These are phyloP conservation scores for Karstenula rhodostoma DNA, from an alignment of 2,329 filamentous ascomycete genomes.

Conservation along the genomic window DNA sequence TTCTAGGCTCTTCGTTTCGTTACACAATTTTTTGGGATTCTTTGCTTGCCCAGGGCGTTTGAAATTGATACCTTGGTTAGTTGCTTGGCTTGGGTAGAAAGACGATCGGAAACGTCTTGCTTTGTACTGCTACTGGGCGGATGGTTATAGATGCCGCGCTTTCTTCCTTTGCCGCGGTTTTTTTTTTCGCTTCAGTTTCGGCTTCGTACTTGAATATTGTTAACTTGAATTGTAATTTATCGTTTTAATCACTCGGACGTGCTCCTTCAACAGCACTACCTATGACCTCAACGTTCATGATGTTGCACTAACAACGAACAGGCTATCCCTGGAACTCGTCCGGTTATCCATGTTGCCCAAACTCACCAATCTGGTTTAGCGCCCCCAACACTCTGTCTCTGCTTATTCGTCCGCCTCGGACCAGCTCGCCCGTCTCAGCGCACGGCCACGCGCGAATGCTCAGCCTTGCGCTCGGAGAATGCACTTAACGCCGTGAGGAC, in stretches of 20 bases:
- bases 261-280: too few species aligned
- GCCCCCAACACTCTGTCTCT: not conserved
- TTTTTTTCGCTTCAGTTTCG: not conserved
- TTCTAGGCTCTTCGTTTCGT: conserved; percentile 11
- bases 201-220: not conserved
- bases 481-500: not conserved
- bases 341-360: too few species aligned
- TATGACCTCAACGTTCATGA: too few species aligned
- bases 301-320: too few species aligned
- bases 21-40: conserved; percentile 11
- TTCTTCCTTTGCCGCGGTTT: not conserved
- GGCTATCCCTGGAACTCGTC: too few species aligned
- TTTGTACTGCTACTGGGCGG: not conserved
- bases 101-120: not conserved
- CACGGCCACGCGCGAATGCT: not conserved
- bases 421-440: not conserved
- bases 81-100: not conserved
- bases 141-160: not conserved
- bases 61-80: not conserved
- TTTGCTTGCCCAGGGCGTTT: not conserved
- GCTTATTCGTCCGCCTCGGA: not conserved
- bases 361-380: not conserved
- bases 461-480: conserved; percentile 1
- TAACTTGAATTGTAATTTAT: conserved; percentile 12
- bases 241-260: not conserved